Base-by-base conservation (phyloP, 148 eudicot species). In the Vaccinium darrowii region DNA sequence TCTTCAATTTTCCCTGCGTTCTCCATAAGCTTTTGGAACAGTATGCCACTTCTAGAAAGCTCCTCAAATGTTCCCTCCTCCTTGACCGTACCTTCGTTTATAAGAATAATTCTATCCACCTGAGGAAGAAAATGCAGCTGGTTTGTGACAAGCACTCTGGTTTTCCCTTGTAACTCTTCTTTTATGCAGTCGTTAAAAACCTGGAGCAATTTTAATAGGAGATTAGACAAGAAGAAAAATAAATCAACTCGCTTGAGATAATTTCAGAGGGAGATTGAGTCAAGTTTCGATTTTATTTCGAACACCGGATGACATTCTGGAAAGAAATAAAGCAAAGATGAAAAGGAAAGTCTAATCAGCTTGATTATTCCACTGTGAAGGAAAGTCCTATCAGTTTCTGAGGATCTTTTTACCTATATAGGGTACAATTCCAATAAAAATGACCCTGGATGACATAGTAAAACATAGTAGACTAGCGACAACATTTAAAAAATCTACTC, bases 91-190 rank as follows among this genome's bases (percentile, higher is more conserved):
- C 94, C 92, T 81, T 89, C 94, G 21, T 91, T 86, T 54, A 92
- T 85, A 79, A 92, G 69, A 50, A 92, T 83, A 80, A 92, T 92
- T 85, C 83, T 88, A 86, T 92, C 94, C 77, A 92, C 92, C 71
- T 90, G 92, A 60, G 91, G 94, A 84, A 92, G 92, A 88, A 92
- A 91, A 86, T 92, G 94, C 72, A 92, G 86, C 90, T 92, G 94
- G 82, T 92, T 92, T 82, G 94, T 92, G 71, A 92, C 91, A 62
- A 92, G 94, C 49, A 92, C 94, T 77, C 94, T 86, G 77, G 94
- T 92, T 84, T 92, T 92, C 14, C 94, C 92, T 87, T 81, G 86
- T 87, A 92, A 82, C 88, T 90, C 89, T 69, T 91, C 91, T 87
- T 88, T 92, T 82, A 92, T 92, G 78, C 94, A 92, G 58, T 86